Base-by-base conservation (phyloP, 2,329 filamentous ascomycete genomes). In the Curvularia sp. region DNA sequence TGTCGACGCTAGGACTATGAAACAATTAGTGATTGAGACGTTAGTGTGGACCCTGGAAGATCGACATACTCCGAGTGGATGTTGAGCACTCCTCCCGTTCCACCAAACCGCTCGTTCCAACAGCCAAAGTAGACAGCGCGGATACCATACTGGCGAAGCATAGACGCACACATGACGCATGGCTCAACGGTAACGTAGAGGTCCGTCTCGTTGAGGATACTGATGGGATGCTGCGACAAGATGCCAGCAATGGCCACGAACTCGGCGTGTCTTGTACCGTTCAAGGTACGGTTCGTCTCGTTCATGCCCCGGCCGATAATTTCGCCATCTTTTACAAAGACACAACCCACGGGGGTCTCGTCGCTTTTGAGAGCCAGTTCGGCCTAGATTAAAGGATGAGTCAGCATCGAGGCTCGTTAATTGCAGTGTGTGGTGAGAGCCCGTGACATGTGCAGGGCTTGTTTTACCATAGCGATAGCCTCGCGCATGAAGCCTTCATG, bases 171-270 rank as follows among this genome's bases (percentile, higher is more conserved):
- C 95, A 99, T 99, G 80, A 99, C 92, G 77, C 95, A 99, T 4
- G 95, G 95, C 79, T 99, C 96, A 53, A 99, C 94, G 0, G 95
- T 99, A 48, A 99, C 95, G 77, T 99, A 99, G 50, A 99, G 86
- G 71, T 90, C 87, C 9, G 88, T 90, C 64, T 93, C 86, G 38
- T 81, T 82, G 66, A 98, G 82, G 62, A 94, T 86, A 12, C 83
- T 84, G 32, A 86, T 84, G 52, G 89, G 84, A 65, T 95, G 84
- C 51, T 83, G 83, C 21, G 84, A 80, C 45, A 91, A 80, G 65
- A 90, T 86, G 61, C 86, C 80, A 56, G 85, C 82, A 52, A 99
- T 84, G 47, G 93, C 95, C 79, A 98, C 89, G 73, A 98, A 96
- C 76, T 99, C 95, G 43, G 95, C 95, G 77, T 99, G 95, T 25